These are phyloP conservation scores for Alternaria rosae DNA, from an alignment of 2,329 filamentous ascomycete species.

Conservation along the genomic window DNA sequence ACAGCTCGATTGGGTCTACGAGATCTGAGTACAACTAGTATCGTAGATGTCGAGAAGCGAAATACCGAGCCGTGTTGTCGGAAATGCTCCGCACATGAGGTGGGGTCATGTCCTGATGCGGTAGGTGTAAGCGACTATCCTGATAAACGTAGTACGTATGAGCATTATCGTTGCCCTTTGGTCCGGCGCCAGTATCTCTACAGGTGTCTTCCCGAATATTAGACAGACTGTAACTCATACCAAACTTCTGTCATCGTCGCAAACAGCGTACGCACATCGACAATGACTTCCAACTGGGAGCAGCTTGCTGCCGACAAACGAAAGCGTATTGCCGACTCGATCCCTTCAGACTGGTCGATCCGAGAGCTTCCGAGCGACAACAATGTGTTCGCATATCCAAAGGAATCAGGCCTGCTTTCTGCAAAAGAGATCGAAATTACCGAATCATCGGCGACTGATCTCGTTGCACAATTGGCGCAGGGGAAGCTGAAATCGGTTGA, in stretches of 20 bases:
- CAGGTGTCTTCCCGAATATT: not conserved
- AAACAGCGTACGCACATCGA: not conserved
- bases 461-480: conserved; percentile 25
- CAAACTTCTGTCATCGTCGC: not conserved
- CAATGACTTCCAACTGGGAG: conserved; percentile 24
- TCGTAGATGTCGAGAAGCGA: not conserved
- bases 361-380: conserved; percentile 7
- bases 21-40: not conserved
- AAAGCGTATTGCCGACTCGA: conserved; percentile 24
- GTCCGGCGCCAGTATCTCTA: not conserved
- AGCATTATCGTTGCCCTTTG: not conserved
- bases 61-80: not conserved
- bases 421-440: conserved; percentile 34
- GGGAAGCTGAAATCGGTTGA: conserved; percentile 39
- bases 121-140: not conserved
- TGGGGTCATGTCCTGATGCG: not conserved
- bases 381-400: conserved; percentile 25
- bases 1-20: not conserved
- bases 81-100: not conserved
- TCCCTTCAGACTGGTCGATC: conserved; percentile 33
- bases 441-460: conserved; percentile 29
- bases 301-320: conserved; percentile 29
- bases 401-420: conserved; percentile 29
- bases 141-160: not conserved
- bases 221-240: not conserved